These are phyloP conservation scores for Chalciporus sp. DNA, from an alignment of 1,284 basidiomycete species.

Conservation along the genomic window DNA sequence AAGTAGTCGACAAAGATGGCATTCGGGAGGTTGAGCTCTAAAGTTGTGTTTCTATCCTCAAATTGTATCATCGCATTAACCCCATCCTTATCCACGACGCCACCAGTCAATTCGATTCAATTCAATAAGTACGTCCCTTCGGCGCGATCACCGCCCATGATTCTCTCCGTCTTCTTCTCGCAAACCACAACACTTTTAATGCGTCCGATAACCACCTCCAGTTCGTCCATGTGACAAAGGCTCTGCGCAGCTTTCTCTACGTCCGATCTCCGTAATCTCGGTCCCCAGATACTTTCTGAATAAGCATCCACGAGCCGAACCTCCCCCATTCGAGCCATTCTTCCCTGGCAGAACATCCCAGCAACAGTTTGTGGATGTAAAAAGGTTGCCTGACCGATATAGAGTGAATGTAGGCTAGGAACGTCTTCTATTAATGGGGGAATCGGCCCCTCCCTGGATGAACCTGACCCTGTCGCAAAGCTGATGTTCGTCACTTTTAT, in stretches of 20 bases:
- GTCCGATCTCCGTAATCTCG: conserved; percentile 43
- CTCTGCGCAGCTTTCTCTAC: conserved; percentile 36
- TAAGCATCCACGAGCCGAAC: conserved; percentile 57
- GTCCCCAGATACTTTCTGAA: conserved; percentile 58
- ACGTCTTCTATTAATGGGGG: conserved; percentile 38
- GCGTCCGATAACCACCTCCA: conserved; percentile 28
- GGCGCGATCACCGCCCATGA: conserved; percentile 56
- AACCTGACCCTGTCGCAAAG: conserved; percentile 20
- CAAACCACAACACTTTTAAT: conserved; percentile 47
- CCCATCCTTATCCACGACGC: neutral
- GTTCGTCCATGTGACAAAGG: conserved; percentile 8
- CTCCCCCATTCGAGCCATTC: conserved; percentile 32
- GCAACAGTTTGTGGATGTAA: conserved; percentile 44
- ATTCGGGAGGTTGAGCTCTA: conserved; percentile 76
- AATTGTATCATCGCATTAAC: conserved; percentile 10
- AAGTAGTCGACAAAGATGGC: conserved; percentile 91
- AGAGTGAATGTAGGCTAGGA: conserved; percentile 43
- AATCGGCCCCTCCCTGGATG: neutral
- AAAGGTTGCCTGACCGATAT: conserved; percentile 52
- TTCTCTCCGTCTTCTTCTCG: conserved; percentile 53
- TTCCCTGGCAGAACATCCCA: conserved; percentile 36
- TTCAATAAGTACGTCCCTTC: conserved; percentile 37
- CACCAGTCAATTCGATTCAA: conserved; percentile 4
- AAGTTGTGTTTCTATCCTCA: conserved; percentile 5
- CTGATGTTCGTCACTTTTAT: conserved; percentile 51